Base-by-base conservation (phyloP, 2,329 filamentous ascomycete genomes). In the Cucurbitaria berberidis region DNA sequence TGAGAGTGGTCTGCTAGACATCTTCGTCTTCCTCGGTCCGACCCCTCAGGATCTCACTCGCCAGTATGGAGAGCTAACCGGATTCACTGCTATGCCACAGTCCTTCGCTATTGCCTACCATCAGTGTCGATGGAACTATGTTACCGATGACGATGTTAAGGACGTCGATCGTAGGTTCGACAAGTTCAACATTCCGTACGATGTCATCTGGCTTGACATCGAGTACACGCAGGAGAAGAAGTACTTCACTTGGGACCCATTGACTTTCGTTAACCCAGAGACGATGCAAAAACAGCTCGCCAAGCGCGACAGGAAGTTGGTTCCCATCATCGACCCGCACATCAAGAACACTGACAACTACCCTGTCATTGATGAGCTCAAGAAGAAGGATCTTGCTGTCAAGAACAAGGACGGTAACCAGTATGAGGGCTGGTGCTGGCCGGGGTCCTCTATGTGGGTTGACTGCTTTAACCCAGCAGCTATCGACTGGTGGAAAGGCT, bases 381-480 rank as follows among this genome's bases (percentile, higher is more conserved):
- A 90, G 75, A 88, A 86, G 50, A 91, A 96, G 71, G 88, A 89
- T 9, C 80, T 97, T 15, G 93, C 88, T 6, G 88, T 96, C 42
- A 88, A 90, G 73, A 93, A 96, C 81, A 99, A 98, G 78, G 90
- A 96, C 21, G 87, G 87, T 56, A 88, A 89, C 48, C 84, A 90
- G 55, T 99, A 93, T 67, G 95, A 99, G 69, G 95, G 95, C 47
- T 97, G 93, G 93, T 99, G 95, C 81, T 99, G 95, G 95, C 95
- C 95, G 5, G 95, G 95, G 6, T 93, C 91, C 6, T 98, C 95
- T 21, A 86, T 96, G 80, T 99, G 95, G 95, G 80, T 99, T 53
- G 95, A 99, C 71, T 89, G 88, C 71, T 98, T 99, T 80, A 98
- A 93, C 72, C 93, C 93, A n/a, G 88, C 89, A 48, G 90, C 92